phyloP scores from a whole-genome alignment of 2,329 filamentous ascomycete species.

The Botrytis porri region DNA sequence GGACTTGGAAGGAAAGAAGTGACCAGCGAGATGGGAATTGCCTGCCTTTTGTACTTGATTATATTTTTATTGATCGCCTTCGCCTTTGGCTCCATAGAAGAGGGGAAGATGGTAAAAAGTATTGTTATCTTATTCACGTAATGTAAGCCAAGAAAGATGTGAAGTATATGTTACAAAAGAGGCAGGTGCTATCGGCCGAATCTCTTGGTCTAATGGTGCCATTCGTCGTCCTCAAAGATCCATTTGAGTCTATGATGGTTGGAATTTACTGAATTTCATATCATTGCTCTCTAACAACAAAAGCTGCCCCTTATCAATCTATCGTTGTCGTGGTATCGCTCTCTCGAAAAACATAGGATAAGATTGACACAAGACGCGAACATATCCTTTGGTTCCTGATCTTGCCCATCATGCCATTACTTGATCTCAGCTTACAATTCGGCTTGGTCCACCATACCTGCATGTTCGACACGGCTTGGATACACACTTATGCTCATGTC shows the following conservation, averaged over 20 bases:
- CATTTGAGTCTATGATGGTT: background rate
- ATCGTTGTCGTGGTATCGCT: background rate
- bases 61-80: background rate
- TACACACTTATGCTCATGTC: background rate
- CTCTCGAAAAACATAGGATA: background rate
- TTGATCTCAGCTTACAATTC: background rate
- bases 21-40: background rate
- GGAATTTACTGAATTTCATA: background rate
- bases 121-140: slow-evolving; percentile 6
- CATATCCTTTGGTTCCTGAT: background rate
- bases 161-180: slow-evolving; percentile 6
- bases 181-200: slow-evolving; percentile 9
- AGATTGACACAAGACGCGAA: background rate
- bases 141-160: slow-evolving; percentile 8
- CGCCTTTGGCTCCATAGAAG: background rate
- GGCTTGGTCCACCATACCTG: background rate
- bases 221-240: background rate
- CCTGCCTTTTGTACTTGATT: background rate
- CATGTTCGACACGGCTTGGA: background rate
- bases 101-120: background rate
- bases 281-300: background rate
- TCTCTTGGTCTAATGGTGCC: slow-evolving; percentile 5
- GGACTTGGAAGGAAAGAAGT: background rate
- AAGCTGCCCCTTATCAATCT: background rate
- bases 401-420: background rate